These are phyloP conservation scores for Straminergon stramineum DNA, from an alignment of 225 moss, liverwort and hornwort genomes.

Conservation along the genomic window DNA sequence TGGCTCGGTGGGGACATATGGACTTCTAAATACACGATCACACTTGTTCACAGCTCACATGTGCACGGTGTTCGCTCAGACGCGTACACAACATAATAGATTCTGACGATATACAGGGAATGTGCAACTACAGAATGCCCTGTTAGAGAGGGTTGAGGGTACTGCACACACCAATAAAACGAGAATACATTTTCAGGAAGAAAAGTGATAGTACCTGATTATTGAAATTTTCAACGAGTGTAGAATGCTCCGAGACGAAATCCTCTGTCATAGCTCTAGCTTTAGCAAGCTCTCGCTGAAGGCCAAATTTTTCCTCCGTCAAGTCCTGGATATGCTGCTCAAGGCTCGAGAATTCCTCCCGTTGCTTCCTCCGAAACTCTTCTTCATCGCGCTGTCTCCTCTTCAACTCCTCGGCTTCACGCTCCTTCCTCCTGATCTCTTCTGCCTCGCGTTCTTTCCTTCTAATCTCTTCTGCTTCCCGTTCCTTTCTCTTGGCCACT, in stretches of 20 bases:
- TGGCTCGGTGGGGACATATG: background rate
- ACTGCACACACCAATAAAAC: background rate
- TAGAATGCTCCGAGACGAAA: constrained; percentile 75
- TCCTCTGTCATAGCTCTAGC: constrained; percentile 61
- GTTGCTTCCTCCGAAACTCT: constrained; percentile 36
- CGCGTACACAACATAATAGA: background rate
- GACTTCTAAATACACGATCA: background rate
- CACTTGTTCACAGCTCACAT: background rate
- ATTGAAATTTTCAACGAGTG: constrained; percentile 78
- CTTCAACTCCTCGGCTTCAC: constrained; percentile 27
- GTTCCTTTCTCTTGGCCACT: constrained; percentile 28
- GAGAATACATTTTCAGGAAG: background rate
- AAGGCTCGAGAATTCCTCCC: constrained; percentile 66
- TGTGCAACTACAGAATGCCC: background rate
- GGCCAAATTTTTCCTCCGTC: constrained; percentile 87
- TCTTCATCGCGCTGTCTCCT: constrained; percentile 41
- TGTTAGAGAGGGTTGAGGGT: background rate
- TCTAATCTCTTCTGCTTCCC: constrained; percentile 33
- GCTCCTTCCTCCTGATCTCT: constrained; percentile 34
- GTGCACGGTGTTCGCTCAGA: background rate
- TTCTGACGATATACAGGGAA: background rate
- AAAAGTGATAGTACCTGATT: constrained; percentile 48
- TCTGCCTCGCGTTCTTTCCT: constrained; percentile 36
- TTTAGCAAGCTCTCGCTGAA: constrained; percentile 79
- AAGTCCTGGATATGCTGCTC: constrained; percentile 99